Conservation (phyloP, 2,329 filamentous ascomycete genomes). For the Fusarium brachygibbosum region DNA sequence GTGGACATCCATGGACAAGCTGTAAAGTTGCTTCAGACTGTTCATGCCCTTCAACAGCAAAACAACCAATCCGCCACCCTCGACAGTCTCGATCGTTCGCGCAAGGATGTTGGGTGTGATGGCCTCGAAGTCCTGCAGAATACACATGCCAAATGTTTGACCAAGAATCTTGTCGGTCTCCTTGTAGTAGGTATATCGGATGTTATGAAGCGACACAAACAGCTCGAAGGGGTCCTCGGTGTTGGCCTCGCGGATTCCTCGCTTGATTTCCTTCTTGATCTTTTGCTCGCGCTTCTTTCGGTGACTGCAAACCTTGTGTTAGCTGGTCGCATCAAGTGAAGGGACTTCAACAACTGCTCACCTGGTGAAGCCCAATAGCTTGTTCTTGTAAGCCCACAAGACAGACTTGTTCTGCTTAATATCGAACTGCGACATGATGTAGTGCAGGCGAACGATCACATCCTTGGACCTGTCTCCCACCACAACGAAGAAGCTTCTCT, state of each 20-base stretch:
- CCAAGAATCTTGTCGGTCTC: conserved; percentile 99
- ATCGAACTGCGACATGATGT: conserved; percentile 90
- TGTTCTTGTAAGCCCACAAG: conserved; percentile 98
- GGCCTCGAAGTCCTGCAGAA: conserved; percentile 97
- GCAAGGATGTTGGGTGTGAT: conserved; percentile 97
- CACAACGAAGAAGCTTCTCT: conserved; percentile 97
- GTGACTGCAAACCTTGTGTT: conserved; percentile 68
- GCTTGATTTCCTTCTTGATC: conserved; percentile 98
- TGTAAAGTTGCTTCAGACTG: conserved; percentile 97
- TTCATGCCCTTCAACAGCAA: conserved; percentile 95
- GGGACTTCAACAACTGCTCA: conserved; percentile 48
- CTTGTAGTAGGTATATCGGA: conserved; percentile 99
- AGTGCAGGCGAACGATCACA: conserved; percentile 92
- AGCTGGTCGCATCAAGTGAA: conserved; percentile 30
- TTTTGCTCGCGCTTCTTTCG: conserved; percentile 98
- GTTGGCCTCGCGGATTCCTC: conserved; percentile 92
- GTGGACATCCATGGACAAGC: conserved; percentile 97
- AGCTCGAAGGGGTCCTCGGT: conserved; percentile 96
- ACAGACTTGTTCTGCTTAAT: conserved; percentile 93
- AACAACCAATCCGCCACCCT: conserved; percentile 92
- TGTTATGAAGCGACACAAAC: conserved; percentile 95
- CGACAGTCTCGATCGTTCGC: conserved; percentile 95
- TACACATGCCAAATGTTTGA: conserved; percentile 98
- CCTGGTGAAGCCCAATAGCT: conserved; percentile 92
- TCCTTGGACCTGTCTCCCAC: conserved; percentile 94